Conservation (phyloP, 1,284 basidiomycete genomes). For the Volvariella surrecta region DNA sequence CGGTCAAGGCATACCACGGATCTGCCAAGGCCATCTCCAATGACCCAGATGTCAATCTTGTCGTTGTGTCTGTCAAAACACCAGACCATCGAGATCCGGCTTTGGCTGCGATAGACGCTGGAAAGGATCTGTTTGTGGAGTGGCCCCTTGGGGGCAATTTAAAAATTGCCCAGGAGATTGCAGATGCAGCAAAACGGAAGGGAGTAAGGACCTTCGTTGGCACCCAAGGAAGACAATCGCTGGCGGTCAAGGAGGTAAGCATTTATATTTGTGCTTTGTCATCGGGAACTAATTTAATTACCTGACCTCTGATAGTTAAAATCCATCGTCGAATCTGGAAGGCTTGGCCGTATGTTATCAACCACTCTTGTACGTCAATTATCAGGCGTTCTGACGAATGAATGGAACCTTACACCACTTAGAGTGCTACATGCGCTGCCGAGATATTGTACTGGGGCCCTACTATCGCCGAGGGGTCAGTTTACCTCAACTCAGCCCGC, state of each 20-base stretch:
- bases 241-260: conserved; percentile 19
- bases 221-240: conserved; percentile 21
- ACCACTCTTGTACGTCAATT: conserved; percentile 16
- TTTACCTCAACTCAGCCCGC: conserved; percentile 8
- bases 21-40: conserved; percentile 17
- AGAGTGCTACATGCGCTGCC: conserved; percentile 8
- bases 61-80: conserved; percentile 25
- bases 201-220: conserved; percentile 25
- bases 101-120: conserved; percentile 23
- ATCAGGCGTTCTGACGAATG: no score
- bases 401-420: no score
- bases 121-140: conserved; percentile 30
- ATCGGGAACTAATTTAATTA: no score
- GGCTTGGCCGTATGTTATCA: conserved; percentile 24
- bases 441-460: conserved; percentile 16
- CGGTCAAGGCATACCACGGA: conserved; percentile 22
- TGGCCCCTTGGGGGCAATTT: conserved; percentile 27
- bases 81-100: conserved; percentile 19
- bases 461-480: conserved; percentile 7
- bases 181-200: conserved; percentile 20
- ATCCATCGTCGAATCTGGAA: conserved; percentile 20
- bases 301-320: conserved; percentile 16
- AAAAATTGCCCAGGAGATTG: conserved; percentile 22
- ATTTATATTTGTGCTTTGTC: no score
- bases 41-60: conserved; percentile 26